These are phyloP conservation scores for Lophium mytilinum DNA, from an alignment of 495 filamentous ascomycete genomes.

Conservation along the genomic window DNA sequence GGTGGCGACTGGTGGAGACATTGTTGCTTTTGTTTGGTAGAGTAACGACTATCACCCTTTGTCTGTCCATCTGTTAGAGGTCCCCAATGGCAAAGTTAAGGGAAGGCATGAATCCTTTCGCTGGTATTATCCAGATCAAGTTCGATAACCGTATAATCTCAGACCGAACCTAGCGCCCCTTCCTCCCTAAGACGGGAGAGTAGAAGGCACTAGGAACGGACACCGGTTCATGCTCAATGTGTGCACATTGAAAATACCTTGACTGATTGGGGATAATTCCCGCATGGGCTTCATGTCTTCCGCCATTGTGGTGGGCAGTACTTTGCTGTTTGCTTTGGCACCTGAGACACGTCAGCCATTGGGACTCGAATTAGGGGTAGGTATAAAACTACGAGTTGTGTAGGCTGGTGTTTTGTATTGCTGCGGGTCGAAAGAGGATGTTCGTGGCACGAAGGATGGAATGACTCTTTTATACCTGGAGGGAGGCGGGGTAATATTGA, in stretches of 20 bases:
- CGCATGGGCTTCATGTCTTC: constrained; percentile 14
- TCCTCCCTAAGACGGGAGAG: constrained; percentile 23
- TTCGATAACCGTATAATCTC: constrained; percentile 89
- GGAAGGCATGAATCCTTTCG: constrained; percentile 89
- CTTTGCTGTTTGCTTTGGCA: constrained; percentile 1
- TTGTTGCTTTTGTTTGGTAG: constrained; percentile 35
- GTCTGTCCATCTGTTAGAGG: constrained; percentile 31
- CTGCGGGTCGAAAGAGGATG: too few relatives aligned
- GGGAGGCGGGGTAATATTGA: too few relatives aligned
- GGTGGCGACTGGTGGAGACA: constrained; percentile 67
- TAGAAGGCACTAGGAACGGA: constrained; percentile 40
- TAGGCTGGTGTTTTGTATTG: too few relatives aligned
- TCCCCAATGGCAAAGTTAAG: constrained; percentile 32
- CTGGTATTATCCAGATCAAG: constrained; percentile 99
- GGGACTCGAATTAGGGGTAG: too few relatives aligned
- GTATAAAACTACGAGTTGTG: too few relatives aligned
- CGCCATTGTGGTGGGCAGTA: constrained; percentile 14
- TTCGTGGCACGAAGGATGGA: too few relatives aligned
- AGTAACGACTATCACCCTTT: neutral
- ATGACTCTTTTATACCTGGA: too few relatives aligned
- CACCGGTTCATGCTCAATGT: constrained; percentile 57
- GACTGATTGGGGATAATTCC: constrained; percentile 34
- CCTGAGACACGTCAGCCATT: too few relatives aligned
- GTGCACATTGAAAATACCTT: constrained; percentile 55
- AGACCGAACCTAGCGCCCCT: constrained; percentile 51